These are phyloP conservation scores for Zoysia matrella DNA, from an alignment of 202 grass and related monocot species.

Conservation along the genomic window DNA sequence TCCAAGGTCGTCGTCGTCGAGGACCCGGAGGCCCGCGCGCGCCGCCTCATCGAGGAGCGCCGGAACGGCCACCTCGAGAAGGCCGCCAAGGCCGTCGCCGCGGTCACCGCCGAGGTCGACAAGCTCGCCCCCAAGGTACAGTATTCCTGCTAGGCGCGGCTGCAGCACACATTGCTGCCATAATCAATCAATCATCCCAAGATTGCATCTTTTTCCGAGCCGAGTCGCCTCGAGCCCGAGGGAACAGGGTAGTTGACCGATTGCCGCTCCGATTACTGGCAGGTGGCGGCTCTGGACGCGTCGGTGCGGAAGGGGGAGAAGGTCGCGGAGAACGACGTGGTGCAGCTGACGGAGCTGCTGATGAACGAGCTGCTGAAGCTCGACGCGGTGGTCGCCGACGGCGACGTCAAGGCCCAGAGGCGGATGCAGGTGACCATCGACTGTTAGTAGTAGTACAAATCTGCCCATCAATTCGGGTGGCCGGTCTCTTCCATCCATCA, in stretches of 20 bases:
- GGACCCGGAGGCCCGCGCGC: constrained; percentile 5
- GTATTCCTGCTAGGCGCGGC: no score
- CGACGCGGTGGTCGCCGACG: constrained; percentile 73
- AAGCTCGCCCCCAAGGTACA: constrained; percentile 77
- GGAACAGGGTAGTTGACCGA: constrained; percentile 9
- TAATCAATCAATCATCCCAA: neutral
- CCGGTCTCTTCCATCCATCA: neutral
- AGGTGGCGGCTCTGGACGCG: constrained; percentile 80
- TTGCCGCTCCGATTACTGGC: neutral
- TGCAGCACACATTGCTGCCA: neutral
- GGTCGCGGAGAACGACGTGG: constrained; percentile 75
- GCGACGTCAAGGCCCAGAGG: constrained; percentile 69
- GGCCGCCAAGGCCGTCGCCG: constrained; percentile 58
- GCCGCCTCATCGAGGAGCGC: constrained; percentile 74
- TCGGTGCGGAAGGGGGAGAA: constrained; percentile 75
- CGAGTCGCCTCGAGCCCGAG: neutral
- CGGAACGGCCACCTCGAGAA: constrained; percentile 63
- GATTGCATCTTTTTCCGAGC: constrained; percentile 31
- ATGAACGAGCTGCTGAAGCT: constrained; percentile 92
- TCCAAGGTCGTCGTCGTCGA: neutral
- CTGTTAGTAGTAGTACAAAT: no score
- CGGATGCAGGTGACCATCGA: constrained; percentile 60
- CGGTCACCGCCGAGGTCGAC: constrained; percentile 75
- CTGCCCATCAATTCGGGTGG: neutral
- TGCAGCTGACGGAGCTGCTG: constrained; percentile 9